Conservation (phyloP, 768 basidiomycete genomes). For the Naganishia friedmannii region DNA sequence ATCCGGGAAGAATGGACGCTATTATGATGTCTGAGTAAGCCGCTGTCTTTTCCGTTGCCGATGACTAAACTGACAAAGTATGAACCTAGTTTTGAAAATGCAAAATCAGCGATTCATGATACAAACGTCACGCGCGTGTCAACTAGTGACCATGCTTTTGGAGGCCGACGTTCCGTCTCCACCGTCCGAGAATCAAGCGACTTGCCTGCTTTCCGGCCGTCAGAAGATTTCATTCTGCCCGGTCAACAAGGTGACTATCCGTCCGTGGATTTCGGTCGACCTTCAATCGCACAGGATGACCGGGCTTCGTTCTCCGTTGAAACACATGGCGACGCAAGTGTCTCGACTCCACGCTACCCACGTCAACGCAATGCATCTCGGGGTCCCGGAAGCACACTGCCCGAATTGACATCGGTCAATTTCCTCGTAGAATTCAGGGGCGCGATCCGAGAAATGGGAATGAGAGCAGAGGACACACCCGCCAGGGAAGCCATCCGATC, state of each 20-base stretch:
- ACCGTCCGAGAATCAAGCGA: slow-evolving; percentile 26
- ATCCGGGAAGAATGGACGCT: slow-evolving; percentile 14
- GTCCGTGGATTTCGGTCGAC: slow-evolving; percentile 26
- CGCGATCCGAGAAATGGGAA: slow-evolving; percentile 22
- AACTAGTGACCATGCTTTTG: background rate
- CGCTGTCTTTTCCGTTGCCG: background rate
- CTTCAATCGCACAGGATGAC: slow-evolving; percentile 5
- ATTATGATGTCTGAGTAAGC: slow-evolving; percentile 22
- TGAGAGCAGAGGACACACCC: slow-evolving; percentile 7
- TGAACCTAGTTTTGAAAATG: background rate
- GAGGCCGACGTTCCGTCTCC: slow-evolving; percentile 15
- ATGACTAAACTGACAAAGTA: background rate
- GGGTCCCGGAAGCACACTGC: slow-evolving; percentile 11
- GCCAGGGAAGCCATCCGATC: slow-evolving; percentile 14
- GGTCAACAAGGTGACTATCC: slow-evolving; percentile 19
- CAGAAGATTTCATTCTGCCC: slow-evolving; percentile 26
- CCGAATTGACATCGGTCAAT: slow-evolving; percentile 2
- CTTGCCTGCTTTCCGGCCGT: slow-evolving; percentile 31
- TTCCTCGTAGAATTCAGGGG: slow-evolving; percentile 27
- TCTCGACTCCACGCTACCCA: slow-evolving; percentile 14
- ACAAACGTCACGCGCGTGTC: background rate
- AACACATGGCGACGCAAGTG: background rate
- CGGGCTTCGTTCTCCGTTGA: slow-evolving; percentile 16
- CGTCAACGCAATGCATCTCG: background rate
- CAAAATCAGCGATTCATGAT: background rate